Evolutionary conservation across 2,329 filamentous ascomycete genomes (phyloP).

Genomic region (Colletotrichum trifolii): DNA sequence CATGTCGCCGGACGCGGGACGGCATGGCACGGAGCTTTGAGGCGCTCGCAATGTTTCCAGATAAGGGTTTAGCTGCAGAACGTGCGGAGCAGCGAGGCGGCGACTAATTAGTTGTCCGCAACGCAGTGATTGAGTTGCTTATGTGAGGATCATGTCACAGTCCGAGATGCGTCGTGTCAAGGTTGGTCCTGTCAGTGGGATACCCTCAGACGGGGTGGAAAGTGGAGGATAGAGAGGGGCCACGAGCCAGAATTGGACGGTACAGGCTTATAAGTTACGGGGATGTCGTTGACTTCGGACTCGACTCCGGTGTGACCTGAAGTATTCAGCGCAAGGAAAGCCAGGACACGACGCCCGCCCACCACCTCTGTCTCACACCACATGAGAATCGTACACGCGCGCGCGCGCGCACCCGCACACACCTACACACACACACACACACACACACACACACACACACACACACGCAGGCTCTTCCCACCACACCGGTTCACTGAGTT

Average conservation of each 20-base stretch:
- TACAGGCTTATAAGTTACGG: neutral
- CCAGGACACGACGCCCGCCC: constrained; percentile 6
- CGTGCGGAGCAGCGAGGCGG: constrained; percentile 30
- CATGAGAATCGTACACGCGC: neutral
- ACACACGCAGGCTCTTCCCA: neutral
- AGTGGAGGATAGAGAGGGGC: constrained; percentile 38
- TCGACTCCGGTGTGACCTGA: constrained; percentile 38
- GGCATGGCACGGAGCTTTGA: constrained; percentile 22
- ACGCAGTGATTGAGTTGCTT: constrained; percentile 31
- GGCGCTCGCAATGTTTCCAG: constrained; percentile 34
- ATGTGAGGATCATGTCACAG: constrained; percentile 35
- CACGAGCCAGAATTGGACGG: no score
- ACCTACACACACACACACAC: neutral
- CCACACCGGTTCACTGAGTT: neutral
- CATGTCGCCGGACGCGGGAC: constrained; percentile 1
- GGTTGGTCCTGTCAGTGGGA: constrained; percentile 32
- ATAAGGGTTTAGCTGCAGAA: constrained; percentile 31
- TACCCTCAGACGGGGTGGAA: constrained; percentile 29
- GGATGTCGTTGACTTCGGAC: constrained; percentile 41
- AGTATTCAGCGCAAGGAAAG: constrained; percentile 22
- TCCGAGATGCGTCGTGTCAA: constrained; percentile 24
- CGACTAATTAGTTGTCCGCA: constrained; percentile 15
- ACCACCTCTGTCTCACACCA: neutral
- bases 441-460: neutral
- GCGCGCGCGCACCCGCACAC: neutral